phyloP scores from a whole-genome alignment of 2,329 filamentous ascomycete species.

The Geosmithia morbida region DNA sequence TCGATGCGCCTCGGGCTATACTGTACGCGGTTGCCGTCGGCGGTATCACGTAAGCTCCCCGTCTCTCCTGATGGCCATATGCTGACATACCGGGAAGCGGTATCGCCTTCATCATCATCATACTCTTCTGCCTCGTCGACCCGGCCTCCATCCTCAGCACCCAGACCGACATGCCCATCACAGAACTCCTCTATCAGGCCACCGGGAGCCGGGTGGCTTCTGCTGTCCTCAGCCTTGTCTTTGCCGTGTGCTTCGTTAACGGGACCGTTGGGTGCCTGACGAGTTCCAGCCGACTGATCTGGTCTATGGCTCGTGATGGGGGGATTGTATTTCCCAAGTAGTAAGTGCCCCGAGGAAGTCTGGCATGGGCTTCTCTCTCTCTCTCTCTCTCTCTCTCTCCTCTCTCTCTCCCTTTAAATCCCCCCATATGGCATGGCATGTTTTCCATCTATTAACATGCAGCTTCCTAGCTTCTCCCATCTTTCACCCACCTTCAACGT shows the following conservation, averaged over 20 bases:
- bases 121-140: conserved; percentile 13
- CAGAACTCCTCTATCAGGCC: conserved; percentile 27
- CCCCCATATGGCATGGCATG: no score
- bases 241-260: conserved; percentile 28
- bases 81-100: conserved; percentile 10
- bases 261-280: conserved; percentile 29
- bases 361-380: no score
- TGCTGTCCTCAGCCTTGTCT: conserved; percentile 23
- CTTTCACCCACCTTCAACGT: conserved; percentile 16
- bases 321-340: conserved; percentile 16
- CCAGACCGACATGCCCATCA: conserved; percentile 27
- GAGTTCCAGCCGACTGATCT: conserved; percentile 25
- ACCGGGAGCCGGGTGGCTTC: conserved; percentile 23
- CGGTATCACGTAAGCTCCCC: conserved; percentile 21
- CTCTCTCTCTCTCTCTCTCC: conserved; percentile 15
- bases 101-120: conserved; percentile 42
- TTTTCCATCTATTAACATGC: conserved; percentile 11
- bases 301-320: conserved; percentile 29
- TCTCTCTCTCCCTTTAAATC: conserved; percentile 11
- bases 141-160: conserved; percentile 17
- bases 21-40: conserved; percentile 26
- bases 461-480: conserved; percentile 7
- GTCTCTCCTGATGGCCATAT: conserved; percentile 22
- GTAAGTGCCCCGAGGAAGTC: no score
- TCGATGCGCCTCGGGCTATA: conserved; percentile 26